phyloP scores from a whole-genome alignment of 2,329 filamentous ascomycete genomes.

The Clonostachys rosea region DNA sequence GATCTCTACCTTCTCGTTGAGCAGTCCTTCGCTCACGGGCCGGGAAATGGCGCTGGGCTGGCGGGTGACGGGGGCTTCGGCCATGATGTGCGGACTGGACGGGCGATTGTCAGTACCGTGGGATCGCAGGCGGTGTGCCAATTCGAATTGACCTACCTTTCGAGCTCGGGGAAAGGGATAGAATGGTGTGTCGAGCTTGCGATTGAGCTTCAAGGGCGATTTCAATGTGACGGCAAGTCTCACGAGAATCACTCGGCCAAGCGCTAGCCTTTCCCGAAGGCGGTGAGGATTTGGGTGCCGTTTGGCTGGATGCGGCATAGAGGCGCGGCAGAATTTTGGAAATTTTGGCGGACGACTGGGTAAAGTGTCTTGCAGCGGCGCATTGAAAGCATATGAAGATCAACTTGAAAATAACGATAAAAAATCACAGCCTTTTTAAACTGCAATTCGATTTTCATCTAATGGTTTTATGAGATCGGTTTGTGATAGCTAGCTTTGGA shows the following conservation, averaged over 20 bases:
- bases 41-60: slow-evolving; percentile 64
- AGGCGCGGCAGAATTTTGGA: slow-evolving; percentile 38
- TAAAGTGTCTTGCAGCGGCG: slow-evolving; percentile 6
- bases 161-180: too few species aligned
- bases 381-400: too few species aligned
- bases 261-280: slow-evolving; percentile 28
- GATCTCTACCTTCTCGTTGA: slow-evolving; percentile 90
- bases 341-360: slow-evolving; percentile 27
- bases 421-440: too few species aligned
- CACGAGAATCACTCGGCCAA: slow-evolving; percentile 30
- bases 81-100: slow-evolving; percentile 34
- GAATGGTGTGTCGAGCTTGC: too few species aligned
- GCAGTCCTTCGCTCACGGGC: slow-evolving; percentile 93
- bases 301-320: slow-evolving; percentile 11
- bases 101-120: background rate
- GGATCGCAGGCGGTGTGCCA: too few species aligned
- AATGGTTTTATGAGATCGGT: too few species aligned
- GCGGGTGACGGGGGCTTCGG: slow-evolving; percentile 40
- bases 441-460: too few species aligned
- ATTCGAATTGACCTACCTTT: too few species aligned
- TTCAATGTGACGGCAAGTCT: background rate
- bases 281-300: slow-evolving; percentile 28
- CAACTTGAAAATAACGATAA: too few species aligned
- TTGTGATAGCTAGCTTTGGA: too few species aligned
- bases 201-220: too few species aligned